These are phyloP conservation scores for Cyathus striatus DNA, from an alignment of 768 basidiomycete species.

Conservation along the genomic window DNA sequence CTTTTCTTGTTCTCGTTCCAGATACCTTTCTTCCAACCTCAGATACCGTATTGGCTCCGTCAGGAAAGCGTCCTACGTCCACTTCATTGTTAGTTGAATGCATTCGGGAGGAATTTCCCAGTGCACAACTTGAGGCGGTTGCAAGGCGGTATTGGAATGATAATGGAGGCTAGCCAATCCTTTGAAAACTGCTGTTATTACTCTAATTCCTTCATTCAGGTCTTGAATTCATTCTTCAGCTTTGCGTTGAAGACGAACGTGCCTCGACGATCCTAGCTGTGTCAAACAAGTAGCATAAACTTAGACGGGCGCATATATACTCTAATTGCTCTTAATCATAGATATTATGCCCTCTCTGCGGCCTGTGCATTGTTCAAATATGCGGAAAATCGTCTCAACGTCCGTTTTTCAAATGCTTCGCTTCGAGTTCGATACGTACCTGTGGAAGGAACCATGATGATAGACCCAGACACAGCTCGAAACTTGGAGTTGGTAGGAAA, in stretches of 20 bases:
- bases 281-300: slow-evolving; percentile 73
- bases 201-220: slow-evolving; percentile 33
- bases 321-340: slow-evolving; percentile 31
- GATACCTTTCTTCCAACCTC: slow-evolving; percentile 68
- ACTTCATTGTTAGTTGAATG: slow-evolving; percentile 68
- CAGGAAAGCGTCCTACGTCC: slow-evolving; percentile 35
- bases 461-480: slow-evolving; percentile 83
- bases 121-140: slow-evolving; percentile 62
- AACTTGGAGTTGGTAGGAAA: slow-evolving; percentile 90
- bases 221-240: slow-evolving; percentile 70
- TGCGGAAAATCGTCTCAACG: slow-evolving; percentile 64
- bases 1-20: slow-evolving; percentile 70
- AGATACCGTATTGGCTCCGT: slow-evolving; percentile 42
- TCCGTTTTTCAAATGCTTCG: slow-evolving; percentile 63
- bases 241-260: slow-evolving; percentile 76
- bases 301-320: too few species aligned
- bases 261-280: slow-evolving; percentile 76
- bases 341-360: slow-evolving; percentile 88
- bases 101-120: slow-evolving; percentile 71
- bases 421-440: slow-evolving; percentile 72
- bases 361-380: slow-evolving; percentile 85
- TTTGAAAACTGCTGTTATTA: background rate
- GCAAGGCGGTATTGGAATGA: slow-evolving; percentile 86
- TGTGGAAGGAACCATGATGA: slow-evolving; percentile 91
- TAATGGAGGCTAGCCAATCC: slow-evolving; percentile 46